phyloP scores from a whole-genome alignment of 129 eudicot genomes.

The Arctium lappa region DNA sequence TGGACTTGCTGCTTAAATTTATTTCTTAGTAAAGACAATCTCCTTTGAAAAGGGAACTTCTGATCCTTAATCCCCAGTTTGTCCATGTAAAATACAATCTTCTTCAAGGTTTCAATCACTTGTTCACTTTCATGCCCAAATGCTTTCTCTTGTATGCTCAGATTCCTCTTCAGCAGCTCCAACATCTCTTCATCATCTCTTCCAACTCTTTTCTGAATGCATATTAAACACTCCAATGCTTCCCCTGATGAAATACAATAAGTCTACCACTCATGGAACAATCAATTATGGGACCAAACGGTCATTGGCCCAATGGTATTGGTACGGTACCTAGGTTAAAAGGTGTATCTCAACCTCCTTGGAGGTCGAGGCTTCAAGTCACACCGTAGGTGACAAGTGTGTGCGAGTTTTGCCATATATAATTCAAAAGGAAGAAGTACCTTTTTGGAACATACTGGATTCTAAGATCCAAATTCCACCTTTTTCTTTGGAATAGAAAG shows the following conservation, averaged over 20 bases:
- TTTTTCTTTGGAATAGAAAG: too few relatives aligned
- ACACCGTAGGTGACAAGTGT: too few relatives aligned
- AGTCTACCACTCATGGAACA: neutral
- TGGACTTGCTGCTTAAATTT: constrained; percentile 49
- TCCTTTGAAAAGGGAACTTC: constrained; percentile 58
- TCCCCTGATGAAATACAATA: constrained; percentile 66
- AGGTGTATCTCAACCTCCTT: too few relatives aligned
- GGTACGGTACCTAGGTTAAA: too few relatives aligned
- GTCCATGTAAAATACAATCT: constrained; percentile 66
- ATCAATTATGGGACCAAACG: neutral
- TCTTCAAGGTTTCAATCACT: constrained; percentile 68
- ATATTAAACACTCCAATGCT: constrained; percentile 87
- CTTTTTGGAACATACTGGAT: too few relatives aligned
- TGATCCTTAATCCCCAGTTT: constrained; percentile 67
- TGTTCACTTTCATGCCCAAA: constrained; percentile 73
- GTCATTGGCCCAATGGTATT: neutral
- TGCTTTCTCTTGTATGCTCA: constrained; percentile 74
- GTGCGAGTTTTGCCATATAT: too few relatives aligned
- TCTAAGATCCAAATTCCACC: too few relatives aligned
- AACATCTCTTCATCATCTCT: constrained; percentile 56
- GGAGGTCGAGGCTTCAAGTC: too few relatives aligned
- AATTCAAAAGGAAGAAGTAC: too few relatives aligned
- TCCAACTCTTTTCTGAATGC: constrained; percentile 65
- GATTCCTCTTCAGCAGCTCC: constrained; percentile 61
- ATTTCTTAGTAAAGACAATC: constrained; percentile 55